Evolutionary conservation across 2,329 filamentous ascomycete species (phyloP).

Genomic region (Mollisiaceae sp.): DNA sequence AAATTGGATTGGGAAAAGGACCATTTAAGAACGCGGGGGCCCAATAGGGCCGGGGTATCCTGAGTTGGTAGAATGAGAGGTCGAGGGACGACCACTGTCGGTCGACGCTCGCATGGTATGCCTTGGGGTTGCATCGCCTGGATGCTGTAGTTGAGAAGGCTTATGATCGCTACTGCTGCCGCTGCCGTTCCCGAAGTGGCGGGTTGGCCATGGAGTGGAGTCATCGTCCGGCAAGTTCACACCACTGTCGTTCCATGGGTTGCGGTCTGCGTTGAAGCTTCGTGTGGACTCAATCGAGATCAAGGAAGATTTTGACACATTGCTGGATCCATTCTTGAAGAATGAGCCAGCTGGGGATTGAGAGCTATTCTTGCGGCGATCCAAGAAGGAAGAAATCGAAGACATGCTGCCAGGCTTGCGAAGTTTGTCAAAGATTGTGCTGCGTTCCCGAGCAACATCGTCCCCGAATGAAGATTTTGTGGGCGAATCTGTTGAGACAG

Average conservation of each 20-base stretch:
- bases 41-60: constrained; percentile 94
- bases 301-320: constrained; percentile 92
- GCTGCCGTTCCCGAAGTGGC: constrained; percentile 71
- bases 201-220: constrained; percentile 61
- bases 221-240: constrained; percentile 94
- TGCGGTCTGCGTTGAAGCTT: constrained; percentile 87
- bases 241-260: constrained; percentile 97
- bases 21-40: constrained; percentile 73
- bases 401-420: constrained; percentile 95
- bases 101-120: constrained; percentile 84
- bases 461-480: constrained; percentile 85
- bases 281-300: constrained; percentile 95
- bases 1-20: constrained; percentile 38
- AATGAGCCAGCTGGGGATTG: constrained; percentile 81
- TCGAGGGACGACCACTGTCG: constrained; percentile 90
- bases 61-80: constrained; percentile 93
- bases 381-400: constrained; percentile 93
- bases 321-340: constrained; percentile 89
- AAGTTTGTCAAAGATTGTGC: constrained; percentile 87
- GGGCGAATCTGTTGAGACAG: constrained; percentile 83
- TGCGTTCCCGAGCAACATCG: constrained; percentile 78
- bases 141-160: constrained; percentile 64
- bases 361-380: constrained; percentile 91
- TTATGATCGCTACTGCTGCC: constrained; percentile 57
- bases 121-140: constrained; percentile 83